Evolutionary conservation across 306 rosid genomes (phyloP).

Genomic region (Sechiopsis laciniata): DNA sequence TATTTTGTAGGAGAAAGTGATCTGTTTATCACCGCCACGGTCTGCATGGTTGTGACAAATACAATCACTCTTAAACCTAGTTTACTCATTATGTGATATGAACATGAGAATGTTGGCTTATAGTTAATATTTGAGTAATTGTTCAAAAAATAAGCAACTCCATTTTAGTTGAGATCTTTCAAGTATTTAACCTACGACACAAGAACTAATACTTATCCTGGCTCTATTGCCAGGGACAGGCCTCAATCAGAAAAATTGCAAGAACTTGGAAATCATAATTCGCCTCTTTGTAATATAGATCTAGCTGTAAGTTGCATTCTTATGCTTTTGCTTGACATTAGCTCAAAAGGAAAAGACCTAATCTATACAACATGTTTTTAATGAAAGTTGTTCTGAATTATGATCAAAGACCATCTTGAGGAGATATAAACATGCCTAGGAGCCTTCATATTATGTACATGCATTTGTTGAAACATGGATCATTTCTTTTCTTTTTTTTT

Average conservation of each 20-base stretch:
- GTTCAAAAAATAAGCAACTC: neutral
- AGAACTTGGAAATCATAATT: slow-evolving; percentile 59
- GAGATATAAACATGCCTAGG: neutral
- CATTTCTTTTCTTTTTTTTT: neutral
- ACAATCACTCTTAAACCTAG: neutral
- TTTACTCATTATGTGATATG: neutral
- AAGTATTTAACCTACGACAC: neutral
- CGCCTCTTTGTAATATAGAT: slow-evolving; percentile 61
- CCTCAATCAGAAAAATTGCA: slow-evolving; percentile 62
- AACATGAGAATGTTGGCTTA: neutral
- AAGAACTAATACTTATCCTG: slow-evolving; percentile 27
- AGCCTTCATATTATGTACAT: neutral
- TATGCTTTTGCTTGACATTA: neutral
- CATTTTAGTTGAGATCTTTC: neutral
- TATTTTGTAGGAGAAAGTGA: neutral
- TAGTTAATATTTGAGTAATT: neutral
- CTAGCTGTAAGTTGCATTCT: slow-evolving; percentile 55
- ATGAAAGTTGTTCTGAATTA: too few relatives aligned
- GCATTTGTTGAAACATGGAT: neutral
- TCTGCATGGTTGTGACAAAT: neutral
- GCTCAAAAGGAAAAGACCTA: neutral
- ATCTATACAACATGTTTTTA: neutral
- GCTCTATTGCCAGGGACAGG: slow-evolving; percentile 51
- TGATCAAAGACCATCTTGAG: neutral
- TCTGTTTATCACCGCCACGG: neutral